These are phyloP conservation scores for Sarcodon sp. DNA, from an alignment of 768 basidiomycete genomes.

Conservation along the genomic window DNA sequence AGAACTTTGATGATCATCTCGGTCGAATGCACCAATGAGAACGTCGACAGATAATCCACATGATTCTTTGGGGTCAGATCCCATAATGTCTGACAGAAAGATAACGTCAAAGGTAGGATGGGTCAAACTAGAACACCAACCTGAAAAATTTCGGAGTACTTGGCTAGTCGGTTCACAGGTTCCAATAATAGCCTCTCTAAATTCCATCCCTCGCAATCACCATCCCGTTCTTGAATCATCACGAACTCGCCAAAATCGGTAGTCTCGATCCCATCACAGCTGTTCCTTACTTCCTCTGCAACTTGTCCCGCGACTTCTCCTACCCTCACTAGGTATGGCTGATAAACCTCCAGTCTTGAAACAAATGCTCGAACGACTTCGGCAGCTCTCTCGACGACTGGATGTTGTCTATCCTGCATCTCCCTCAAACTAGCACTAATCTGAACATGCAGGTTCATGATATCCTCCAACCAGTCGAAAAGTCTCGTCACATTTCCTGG, in stretches of 20 bases:
- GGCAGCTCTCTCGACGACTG: constrained; percentile 38
- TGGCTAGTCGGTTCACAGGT: constrained; percentile 59
- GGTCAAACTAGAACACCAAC: constrained; percentile 29
- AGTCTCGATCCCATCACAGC: background rate
- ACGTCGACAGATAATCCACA: constrained; percentile 55
- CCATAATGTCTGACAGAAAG: constrained; percentile 41
- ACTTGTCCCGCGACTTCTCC: constrained; percentile 47
- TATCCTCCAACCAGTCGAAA: constrained; percentile 85
- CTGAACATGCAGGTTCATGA: constrained; percentile 62
- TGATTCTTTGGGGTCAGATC: constrained; percentile 60
- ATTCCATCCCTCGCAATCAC: constrained; percentile 47
- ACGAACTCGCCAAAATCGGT: constrained; percentile 84
- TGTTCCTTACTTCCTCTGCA: constrained; percentile 24
- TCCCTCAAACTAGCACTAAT: constrained; percentile 37
- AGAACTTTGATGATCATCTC: constrained; percentile 65
- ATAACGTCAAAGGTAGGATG: background rate
- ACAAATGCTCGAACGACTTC: constrained; percentile 49
- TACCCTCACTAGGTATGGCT: constrained; percentile 72
- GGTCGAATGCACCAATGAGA: constrained; percentile 52
- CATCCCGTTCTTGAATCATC: constrained; percentile 42
- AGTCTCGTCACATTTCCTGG: constrained; percentile 56
- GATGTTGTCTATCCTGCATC: constrained; percentile 25
- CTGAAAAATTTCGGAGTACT: constrained; percentile 61
- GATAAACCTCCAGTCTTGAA: constrained; percentile 65
- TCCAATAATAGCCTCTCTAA: constrained; percentile 61